These are phyloP conservation scores for Aspergillus sp. DNA, from an alignment of 2,329 filamentous ascomycete genomes.

Conservation along the genomic window DNA sequence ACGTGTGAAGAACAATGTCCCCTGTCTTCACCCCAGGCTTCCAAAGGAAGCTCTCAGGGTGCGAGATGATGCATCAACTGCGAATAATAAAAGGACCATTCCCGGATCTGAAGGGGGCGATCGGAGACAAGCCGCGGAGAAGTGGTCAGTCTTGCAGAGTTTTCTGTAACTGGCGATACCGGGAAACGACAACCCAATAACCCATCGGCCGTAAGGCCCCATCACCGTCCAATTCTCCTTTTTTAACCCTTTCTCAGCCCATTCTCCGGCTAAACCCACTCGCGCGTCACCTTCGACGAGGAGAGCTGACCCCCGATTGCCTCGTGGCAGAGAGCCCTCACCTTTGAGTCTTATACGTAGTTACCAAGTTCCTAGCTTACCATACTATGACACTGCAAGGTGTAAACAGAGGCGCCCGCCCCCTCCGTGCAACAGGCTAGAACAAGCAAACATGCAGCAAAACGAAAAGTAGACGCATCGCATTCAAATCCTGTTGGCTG, in stretches of 20 bases:
- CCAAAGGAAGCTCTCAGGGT: background rate
- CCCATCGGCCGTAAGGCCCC: background rate
- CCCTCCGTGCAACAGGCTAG: background rate
- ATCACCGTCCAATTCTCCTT: background rate
- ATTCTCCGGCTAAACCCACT: background rate
- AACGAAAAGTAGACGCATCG: background rate
- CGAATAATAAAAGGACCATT: background rate
- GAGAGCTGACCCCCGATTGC: background rate
- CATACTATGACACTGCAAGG: background rate
- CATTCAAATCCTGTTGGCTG: constrained; percentile 4
- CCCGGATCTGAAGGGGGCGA: background rate
- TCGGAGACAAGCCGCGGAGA: constrained; percentile 10
- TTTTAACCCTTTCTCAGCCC: constrained; percentile 1
- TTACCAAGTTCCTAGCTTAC: background rate
- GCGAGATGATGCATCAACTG: constrained; percentile 1
- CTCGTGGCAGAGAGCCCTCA: background rate
- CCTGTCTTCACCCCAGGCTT: background rate
- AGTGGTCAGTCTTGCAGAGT: constrained; percentile 7
- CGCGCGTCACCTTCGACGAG: background rate
- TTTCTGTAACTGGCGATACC: constrained; percentile 10
- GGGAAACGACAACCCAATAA: background rate
- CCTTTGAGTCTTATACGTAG: background rate
- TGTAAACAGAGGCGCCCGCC: background rate
- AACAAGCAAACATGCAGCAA: constrained; percentile 10
- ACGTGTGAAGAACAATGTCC: constrained; percentile 9